Evolutionary conservation across 495 filamentous ascomycete species (phyloP), one percentile per base, ranked within the genome.

Genomic region (Penicillium goetzii): DNA sequence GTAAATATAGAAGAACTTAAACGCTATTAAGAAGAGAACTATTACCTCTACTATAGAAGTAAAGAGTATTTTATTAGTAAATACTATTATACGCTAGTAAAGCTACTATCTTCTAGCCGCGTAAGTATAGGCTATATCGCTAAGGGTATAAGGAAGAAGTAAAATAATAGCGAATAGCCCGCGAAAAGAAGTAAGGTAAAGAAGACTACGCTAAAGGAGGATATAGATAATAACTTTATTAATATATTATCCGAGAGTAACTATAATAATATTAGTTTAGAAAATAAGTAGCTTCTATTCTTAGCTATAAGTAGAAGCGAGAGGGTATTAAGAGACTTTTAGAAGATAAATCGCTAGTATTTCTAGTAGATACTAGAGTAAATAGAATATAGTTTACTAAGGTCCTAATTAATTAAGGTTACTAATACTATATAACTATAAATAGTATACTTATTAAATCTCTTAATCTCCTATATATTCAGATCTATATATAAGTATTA

Each of bases 391-490:
- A 40, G 14, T 40, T 40, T 17, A 17, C 1, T 1, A 36, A 47
- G n/a, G 43, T 12, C 43, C 43, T 47, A 47, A 12, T 47, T 19
- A 19, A 47, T 12, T 47, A 47, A 47, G 43, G 14, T 12, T 47
- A n/a, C n/a, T n/a, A n/a, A n/a, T n/a, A n/a, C n/a, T n/a, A n/a
- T n/a, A n/a, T n/a, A n/a, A n/a, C n/a, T 17, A 19, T 47, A 47
- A 47, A 47, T 47, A 47, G 43, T n/a, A 47, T n/a, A 19, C 43
- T 47, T 9, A 9, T 47, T 47, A 47, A 25, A 47, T 47, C 43
- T 47, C 17, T 14, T 11, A 14, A 47, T 9, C 43, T 47, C 21
- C 43, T 12, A 12, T 12, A 12, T 21, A 47, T 47, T 47, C 43
- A 12, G 2, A 47, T 47, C n/a, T 9, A 2, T n/a, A 47, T 9